Evolutionary conservation across 2,329 filamentous ascomycete genomes (phyloP).

Genomic region (Fusarium sp.): DNA sequence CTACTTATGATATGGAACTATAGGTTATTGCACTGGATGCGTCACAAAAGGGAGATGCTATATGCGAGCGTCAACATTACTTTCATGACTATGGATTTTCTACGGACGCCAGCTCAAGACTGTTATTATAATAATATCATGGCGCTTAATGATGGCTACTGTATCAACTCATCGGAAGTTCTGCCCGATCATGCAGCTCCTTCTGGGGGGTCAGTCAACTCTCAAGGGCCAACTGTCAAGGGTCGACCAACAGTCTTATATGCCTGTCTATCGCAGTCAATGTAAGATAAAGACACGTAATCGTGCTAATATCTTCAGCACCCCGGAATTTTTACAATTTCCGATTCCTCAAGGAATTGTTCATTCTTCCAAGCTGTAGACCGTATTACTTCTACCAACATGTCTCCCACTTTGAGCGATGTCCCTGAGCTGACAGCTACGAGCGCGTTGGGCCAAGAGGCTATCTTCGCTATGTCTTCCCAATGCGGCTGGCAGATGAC

Average conservation of each 20-base stretch:
- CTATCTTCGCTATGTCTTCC: conserved; percentile 24
- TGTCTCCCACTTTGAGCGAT: background rate
- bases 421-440: background rate
- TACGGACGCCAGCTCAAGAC: background rate
- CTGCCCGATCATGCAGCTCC: background rate
- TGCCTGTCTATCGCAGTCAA: background rate
- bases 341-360: background rate
- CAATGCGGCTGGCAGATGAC: background rate
- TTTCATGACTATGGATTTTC: background rate
- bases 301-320: background rate
- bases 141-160: too few relatives aligned
- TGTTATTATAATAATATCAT: too few relatives aligned
- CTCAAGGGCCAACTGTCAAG: background rate
- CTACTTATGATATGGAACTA: background rate
- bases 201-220: background rate
- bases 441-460: conserved; percentile 17
- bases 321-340: background rate
- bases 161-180: background rate
- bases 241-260: background rate
- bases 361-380: background rate
- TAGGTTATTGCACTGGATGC: background rate
- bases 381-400: background rate
- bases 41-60: background rate
- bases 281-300: background rate
- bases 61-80: background rate